Base-by-base conservation (phyloP, 805 yeast genomes). In the Candida taoyuanica region DNA sequence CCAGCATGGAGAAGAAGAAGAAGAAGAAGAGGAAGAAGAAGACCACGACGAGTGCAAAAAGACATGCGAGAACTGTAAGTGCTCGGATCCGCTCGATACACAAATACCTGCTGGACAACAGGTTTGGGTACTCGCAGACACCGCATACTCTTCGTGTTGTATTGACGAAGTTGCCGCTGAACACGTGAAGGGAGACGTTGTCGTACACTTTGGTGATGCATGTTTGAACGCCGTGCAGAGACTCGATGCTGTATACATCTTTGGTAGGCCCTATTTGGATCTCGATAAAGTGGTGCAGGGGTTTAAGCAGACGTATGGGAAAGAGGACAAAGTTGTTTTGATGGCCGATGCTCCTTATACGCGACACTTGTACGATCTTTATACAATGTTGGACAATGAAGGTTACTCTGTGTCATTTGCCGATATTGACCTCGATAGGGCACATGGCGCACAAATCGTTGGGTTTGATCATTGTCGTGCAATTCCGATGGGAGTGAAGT, bases 81-180 rank as follows among this genome's bases (percentile, higher is more conserved):
- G 61, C 34, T 47, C 53, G 6, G 55, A 52, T 33, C 46, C 49
- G 3, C 31, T 46, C 1, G 48, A 42, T 8, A 21, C 15, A 18
- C 7, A 9, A 21, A 9, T 8, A 18, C 5, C 11, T 12, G 16
- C 14, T 5, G 18, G 16, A 7, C 67, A 69, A 47, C 64, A 71
- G 34, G 71, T 83, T 9, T 91, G 91, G 85, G 75, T 91, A 14
- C 64, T 93, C 26, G 98, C 98, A 0, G 98, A 93, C 55, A 91
- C 98, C 0, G 87, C 97, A 0, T 93, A 93, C 54, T 85, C 96
- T 20, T 71, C 96, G 1, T 93, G 98, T 60, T 93, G 98, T 63
- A 82, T 91, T 9, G 98, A 93, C 59, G 97, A 89, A 55, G 94
- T 91, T 19, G 98, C 98, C 0, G 95, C 96, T 1, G 89, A 85